Evolutionary conservation across 2,329 filamentous ascomycete genomes (phyloP), one percentile per base, ranked within the genome.

Genomic region (Teratosphaeria pseudoeucalypti): DNA sequence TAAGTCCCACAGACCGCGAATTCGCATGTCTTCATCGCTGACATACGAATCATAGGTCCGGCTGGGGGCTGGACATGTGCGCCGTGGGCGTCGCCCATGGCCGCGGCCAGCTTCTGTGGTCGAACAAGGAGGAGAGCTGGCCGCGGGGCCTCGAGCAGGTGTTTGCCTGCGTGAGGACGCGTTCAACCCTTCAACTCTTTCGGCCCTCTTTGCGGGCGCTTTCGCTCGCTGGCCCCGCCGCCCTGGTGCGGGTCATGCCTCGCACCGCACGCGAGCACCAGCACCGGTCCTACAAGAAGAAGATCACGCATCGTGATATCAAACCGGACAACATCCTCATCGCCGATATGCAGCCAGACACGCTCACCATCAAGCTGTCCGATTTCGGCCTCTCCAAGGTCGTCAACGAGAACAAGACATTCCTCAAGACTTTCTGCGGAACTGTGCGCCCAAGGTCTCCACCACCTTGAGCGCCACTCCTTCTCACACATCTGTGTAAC

Each of bases 291-390:
- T 23, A 23, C 23, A 23, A 23, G 57, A 87, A 88, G 67, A 90
- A 88, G 70, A 96, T 99, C 67, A 97, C 92, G 0, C 94, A 99
- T 75, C 88, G 94, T n/a, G 94, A 99, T 73, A 91, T 99, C 70
- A 99, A 99, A 72, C 94, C 94, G 0, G 94, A 99, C 78, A 99
- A 99, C 69, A 96, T 99, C 62, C 80, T 99, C 49, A 89, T 97
- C 65, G 80, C 85, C 11, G 86, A 85, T 0, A 72, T 84, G 10
- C 78, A 86, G 5, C 91, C 92, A 0, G 55, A 68, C 4, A 65
- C 67, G 52, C 82, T 96, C 55, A 79, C 83, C 14, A 87, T 97
- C 67, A 97, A 97, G 74, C 79, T 99, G 14, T 96, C 94, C 0
- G 94, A 99, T 71, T 99, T 99, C 76, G 94, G 94, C 2, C 77